These are phyloP conservation scores for Fusarium luffae DNA, from an alignment of 2,329 filamentous ascomycete species.

Conservation along the genomic window DNA sequence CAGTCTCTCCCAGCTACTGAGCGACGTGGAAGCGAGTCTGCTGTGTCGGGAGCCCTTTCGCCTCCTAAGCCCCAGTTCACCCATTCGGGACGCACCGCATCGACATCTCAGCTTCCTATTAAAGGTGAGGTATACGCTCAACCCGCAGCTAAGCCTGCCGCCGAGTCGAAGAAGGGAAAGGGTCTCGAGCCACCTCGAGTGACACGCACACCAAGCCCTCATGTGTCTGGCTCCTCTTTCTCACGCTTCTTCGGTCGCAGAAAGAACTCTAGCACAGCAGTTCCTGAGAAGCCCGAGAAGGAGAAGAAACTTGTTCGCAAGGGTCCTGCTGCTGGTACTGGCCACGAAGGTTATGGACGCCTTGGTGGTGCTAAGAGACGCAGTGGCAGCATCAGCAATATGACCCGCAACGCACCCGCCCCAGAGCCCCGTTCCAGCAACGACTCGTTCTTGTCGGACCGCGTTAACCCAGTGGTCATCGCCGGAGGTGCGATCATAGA, in stretches of 20 bases:
- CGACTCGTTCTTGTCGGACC: constrained; percentile 69
- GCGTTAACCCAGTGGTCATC: constrained; percentile 74
- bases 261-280: constrained; percentile 67
- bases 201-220: constrained; percentile 65
- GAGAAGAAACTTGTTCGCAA: constrained; percentile 62
- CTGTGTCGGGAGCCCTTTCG: constrained; percentile 47
- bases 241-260: constrained; percentile 79
- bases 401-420: constrained; percentile 58
- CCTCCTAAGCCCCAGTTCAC: constrained; percentile 51
- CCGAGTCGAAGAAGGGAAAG: constrained; percentile 38
- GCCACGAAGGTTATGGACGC: constrained; percentile 85
- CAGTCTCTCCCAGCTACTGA: constrained; percentile 57
- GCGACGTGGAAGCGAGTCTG: constrained; percentile 57
- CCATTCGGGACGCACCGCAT: constrained; percentile 46
- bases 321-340: constrained; percentile 90
- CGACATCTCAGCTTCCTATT: constrained; percentile 48
- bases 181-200: constrained; percentile 33
- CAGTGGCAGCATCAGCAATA: constrained; percentile 68
- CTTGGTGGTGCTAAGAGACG: constrained; percentile 71
- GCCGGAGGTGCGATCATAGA: constrained; percentile 71
- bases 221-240: constrained; percentile 64
- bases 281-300: constrained; percentile 65
- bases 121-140: constrained; percentile 34
- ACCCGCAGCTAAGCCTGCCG: constrained; percentile 9
- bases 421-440: constrained; percentile 62